Evolutionary conservation across 1,284 basidiomycete genomes (phyloP).

Genomic region (Tranzscheliella williamsii): DNA sequence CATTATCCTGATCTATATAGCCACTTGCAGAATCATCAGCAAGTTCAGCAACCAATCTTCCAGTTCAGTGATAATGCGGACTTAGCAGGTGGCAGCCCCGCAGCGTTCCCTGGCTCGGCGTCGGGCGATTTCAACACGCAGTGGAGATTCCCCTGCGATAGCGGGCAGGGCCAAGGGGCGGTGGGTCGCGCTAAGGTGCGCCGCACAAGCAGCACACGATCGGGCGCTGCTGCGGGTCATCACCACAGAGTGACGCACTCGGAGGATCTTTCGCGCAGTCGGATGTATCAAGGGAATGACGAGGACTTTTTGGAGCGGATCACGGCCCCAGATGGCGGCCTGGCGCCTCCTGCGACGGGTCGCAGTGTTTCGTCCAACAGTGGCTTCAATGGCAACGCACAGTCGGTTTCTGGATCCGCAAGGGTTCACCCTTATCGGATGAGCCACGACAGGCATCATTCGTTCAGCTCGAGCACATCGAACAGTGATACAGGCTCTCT

Average conservation of each 20-base stretch:
- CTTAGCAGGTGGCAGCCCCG: slow-evolving; percentile 6
- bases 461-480: slow-evolving; percentile 37
- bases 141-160: slow-evolving; percentile 29
- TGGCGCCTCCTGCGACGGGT: slow-evolving; percentile 43
- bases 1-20: too few relatives aligned
- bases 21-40: too few relatives aligned
- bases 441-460: slow-evolving; percentile 40
- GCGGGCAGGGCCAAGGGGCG: neutral
- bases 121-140: slow-evolving; percentile 23
- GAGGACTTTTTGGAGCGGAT: slow-evolving; percentile 44
- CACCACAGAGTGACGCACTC: slow-evolving; percentile 43
- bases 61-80: slow-evolving; percentile 19
- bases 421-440: slow-evolving; percentile 36
- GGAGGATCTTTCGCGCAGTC: slow-evolving; percentile 44
- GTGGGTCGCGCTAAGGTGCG: slow-evolving; percentile 7
- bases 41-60: slow-evolving; percentile 17
- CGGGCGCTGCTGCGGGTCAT: slow-evolving; percentile 13
- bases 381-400: too few relatives aligned
- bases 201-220: slow-evolving; percentile 20
- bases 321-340: slow-evolving; percentile 47
- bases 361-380: slow-evolving; percentile 23
- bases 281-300: slow-evolving; percentile 28
- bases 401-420: slow-evolving; percentile 12
- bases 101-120: slow-evolving; percentile 7
- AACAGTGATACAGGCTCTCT: slow-evolving; percentile 32